Percentiles rank a stretch among this genome's conserved stretches.
phyloP scores from a whole-genome alignment of 108 stramenopile species.

The Poteriospumella lacustris region DNA sequence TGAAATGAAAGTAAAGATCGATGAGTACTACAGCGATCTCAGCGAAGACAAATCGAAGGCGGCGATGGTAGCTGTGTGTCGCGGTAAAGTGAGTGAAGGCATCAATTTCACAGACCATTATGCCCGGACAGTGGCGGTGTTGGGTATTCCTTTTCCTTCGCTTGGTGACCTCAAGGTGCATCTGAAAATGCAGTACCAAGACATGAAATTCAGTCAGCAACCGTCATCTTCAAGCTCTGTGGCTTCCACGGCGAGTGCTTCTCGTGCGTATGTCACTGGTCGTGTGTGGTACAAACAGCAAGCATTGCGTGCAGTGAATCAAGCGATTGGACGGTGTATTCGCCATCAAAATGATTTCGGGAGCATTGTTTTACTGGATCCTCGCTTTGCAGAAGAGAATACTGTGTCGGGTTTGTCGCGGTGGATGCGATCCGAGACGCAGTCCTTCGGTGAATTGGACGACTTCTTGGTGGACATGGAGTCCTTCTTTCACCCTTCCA shows the following conservation, averaged over 20 bases:
- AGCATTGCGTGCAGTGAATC: slow-evolving; percentile 79
- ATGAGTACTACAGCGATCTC: slow-evolving; percentile 4
- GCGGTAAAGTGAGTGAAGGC: slow-evolving; percentile 21
- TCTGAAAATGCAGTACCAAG: slow-evolving; percentile 1
- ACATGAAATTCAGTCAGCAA: background rate
- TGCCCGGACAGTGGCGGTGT: slow-evolving; percentile 5
- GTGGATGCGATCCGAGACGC: slow-evolving; percentile 1
- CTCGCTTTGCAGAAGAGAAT: slow-evolving; percentile 35
- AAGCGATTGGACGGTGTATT: slow-evolving; percentile 77
- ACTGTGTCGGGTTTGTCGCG: background rate
- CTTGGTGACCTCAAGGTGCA: background rate
- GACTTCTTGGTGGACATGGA: background rate
- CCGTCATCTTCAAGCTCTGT: background rate
- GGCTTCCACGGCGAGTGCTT: background rate
- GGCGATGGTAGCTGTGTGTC: slow-evolving; percentile 16
- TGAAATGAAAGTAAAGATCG: background rate
- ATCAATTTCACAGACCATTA: slow-evolving; percentile 24
- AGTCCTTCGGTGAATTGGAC: background rate
- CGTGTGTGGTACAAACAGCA: slow-evolving; percentile 74
- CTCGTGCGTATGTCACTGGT: background rate
- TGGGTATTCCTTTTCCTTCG: slow-evolving; percentile 24
- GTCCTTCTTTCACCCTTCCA: background rate
- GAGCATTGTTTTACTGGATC: slow-evolving; percentile 71
- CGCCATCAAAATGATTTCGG: slow-evolving; percentile 81
- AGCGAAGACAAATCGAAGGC: background rate